A percentile compares a stretch with the other conserved stretches of the same genome.
These are phyloP conservation scores for Aspergillus aculeatinus DNA, from an alignment of 2,329 filamentous ascomycete genomes.

Conservation along the genomic window DNA sequence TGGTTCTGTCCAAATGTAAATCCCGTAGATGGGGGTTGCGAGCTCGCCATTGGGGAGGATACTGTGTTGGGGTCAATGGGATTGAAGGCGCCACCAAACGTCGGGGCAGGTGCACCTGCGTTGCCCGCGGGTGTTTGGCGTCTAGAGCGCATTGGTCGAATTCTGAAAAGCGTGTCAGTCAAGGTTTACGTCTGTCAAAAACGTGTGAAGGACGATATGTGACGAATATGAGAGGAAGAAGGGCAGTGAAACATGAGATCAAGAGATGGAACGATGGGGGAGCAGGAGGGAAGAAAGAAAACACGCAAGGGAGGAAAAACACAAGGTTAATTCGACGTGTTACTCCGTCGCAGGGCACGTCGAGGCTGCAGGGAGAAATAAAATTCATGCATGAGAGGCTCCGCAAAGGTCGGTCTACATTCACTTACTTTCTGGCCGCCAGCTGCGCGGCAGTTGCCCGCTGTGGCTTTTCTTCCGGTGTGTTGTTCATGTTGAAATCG, in stretches of 20 bases:
- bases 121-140: conserved; percentile 20
- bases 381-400: conserved; percentile 16
- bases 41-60: conserved; percentile 20
- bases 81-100: conserved; percentile 30
- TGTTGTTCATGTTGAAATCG: conserved; percentile 40
- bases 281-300: not conserved
- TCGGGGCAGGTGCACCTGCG: conserved; percentile 16
- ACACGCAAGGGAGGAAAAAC: not conserved
- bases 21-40: conserved; percentile 28
- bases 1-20: conserved; percentile 39
- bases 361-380: conserved; percentile 5
- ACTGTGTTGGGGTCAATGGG: conserved; percentile 31
- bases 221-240: not conserved
- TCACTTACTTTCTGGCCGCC: conserved; percentile 56
- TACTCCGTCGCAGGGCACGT: conserved; percentile 3
- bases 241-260: not conserved
- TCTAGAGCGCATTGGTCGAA: conserved; percentile 27
- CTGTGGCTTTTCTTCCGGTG: conserved; percentile 47
- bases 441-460: conserved; percentile 56
- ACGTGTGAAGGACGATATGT: conserved; percentile 4
- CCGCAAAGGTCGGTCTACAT: conserved; percentile 20
- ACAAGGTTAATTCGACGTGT: not conserved
- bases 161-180: conserved; percentile 18
- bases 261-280: not conserved
- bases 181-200: not conserved